Base-by-base conservation (phyloP, 768 basidiomycete species). In the Gautieria morchelliformis region DNA sequence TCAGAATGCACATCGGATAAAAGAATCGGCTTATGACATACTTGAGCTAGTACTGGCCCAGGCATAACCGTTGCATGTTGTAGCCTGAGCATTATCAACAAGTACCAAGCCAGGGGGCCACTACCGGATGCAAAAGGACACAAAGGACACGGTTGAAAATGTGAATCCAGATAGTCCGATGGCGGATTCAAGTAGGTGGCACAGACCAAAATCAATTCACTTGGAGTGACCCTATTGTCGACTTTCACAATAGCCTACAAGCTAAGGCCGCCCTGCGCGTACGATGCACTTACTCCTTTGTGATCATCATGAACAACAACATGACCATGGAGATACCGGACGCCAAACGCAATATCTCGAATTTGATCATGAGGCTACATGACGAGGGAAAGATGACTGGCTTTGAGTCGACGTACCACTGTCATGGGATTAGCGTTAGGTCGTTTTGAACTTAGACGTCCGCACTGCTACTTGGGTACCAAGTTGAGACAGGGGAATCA, bases 301-400 rank as follows among this genome's bases (percentile, higher is more conserved):
- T 65, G 40, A 54, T 65, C 65, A 19, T 63, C 65, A 24, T 66
- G 65, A 17, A 66, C 54, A 5, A 65, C 52, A 9, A 56, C 41
- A 17, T 58, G 11, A 9, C 30, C 20, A 51, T 66, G 65, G 6
- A 66, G 45, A 35, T 65, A 66, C 30, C 58, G 19, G 11, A 65
- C 52, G 1, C 64, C 65, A 5, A 35, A 32, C 8, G 61, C 60
- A 1, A 64, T 59, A 15, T 61, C 61, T 22, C 59, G 35, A 17
- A 64, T 59, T 63, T 66, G 44, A 41, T 49, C 6, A 4, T 1
- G 8, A 44, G 17, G 27, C 5, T 9, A 1, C 1, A 2, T 37
- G 14, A 10, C 17, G 2, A 44, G 3, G n/a, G 40, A 22, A n/a
- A 12, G 5, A 44, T 6, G 14, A 5, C 17, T 22, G 20, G 17